Evolutionary conservation across 139 green algal species (phyloP), one percentile per base, ranked within the genome.

Genomic region (Parachlorella kessleri): DNA sequence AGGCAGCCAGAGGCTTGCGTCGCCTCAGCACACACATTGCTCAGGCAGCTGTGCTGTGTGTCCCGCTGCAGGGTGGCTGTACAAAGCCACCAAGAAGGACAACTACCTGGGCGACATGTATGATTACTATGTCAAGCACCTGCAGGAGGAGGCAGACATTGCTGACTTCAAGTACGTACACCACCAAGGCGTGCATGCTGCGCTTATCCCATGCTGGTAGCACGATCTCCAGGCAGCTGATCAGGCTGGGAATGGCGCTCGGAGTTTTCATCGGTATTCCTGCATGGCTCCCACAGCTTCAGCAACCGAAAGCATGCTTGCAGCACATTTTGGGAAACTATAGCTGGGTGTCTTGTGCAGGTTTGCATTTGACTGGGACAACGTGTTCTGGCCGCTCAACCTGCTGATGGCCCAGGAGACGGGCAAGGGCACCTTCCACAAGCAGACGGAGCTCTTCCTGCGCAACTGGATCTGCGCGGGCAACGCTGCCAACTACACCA

Each of bases 401-500:
- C 70, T 91, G 64, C 85, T 91, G 70, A 76, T 91, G 85, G 87
- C 87, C 14, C 73, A 87, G 64, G 66, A 87, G 74, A 91, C 85
- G 9, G 83, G 83, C 68, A 76, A 76, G 5, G 69, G 41, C 68
- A 89, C 87, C 37, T 92, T 88, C 84, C 75, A 82, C 30, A 4
- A 83, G 33, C 81, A 82, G 53, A 38, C 68, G 40, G 69, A 90
- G 83, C 40, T 74, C 33, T 91, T 89, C 81, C 54, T 92, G 41
- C 41, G 66, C 24, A 67, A 66, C 67, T 92, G 88, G 88, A 72
- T 92, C 39, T 92, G 88, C 69, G 81, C 80, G 48, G 80, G 69
- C 53, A 78, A 84, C 69, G 69, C 66, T 32, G 71, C 86, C 70
- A 70, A 83, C 41, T 92, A 87, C 78, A 92, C 88, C 18, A 41